Base-by-base conservation (phyloP, 1,284 basidiomycete species). In the Cryptococcus jaspeensis region DNA sequence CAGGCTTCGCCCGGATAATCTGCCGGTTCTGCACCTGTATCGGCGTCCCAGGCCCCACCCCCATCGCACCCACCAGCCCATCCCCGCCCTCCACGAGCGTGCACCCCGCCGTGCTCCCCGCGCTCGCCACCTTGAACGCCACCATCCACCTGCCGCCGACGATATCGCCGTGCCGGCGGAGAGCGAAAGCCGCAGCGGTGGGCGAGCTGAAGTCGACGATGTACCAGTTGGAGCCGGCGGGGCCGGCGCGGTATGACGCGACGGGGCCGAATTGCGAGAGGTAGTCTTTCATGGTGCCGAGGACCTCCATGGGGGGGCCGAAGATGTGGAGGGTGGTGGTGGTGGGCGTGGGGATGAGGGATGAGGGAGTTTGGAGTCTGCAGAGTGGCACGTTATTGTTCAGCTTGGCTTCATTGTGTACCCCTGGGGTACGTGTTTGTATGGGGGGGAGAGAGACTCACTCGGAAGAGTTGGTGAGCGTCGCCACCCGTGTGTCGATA, bases 161-260 rank as follows among this genome's bases (percentile, higher is more conserved):
- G 20, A 76, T 66, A 42, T 76, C 74, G 2, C 74, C 74, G 44
- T 76, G 73, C 39, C 70, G 62, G 39, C 73, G 53, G 3, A 76
- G 59, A 2, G 69, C 69, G 49, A 65, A 73, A 18, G 54, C 59
- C 1, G 74, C 74, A 3, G 63, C 56, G 2, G 66, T 46, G 13
- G 73, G 64, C 16, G 59, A 57, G 18, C 56, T 55, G 47, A 65
- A 76, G 38, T 63, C 59, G 51, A 75, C 69, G 2, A 66, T 63
- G 49, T 56, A 74, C 72, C 72, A 76, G 56, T 75, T 73, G 16
- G 63, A 66, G 2, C 69, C 72, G 36, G 65, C 66, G 16, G 73
- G 73, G 35, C 73, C 74, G 12, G 71, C 66, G 1, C 32, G 45
- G 58, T 70, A 74, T 2, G 66, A 65, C 8, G 51, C 50, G 15